Percentiles rank a stretch among this genome's conserved stretches.
Evolutionary conservation across 371 early-diverging fungal genomes (phyloP).

Genomic region (Rhizopus arrhizus): DNA sequence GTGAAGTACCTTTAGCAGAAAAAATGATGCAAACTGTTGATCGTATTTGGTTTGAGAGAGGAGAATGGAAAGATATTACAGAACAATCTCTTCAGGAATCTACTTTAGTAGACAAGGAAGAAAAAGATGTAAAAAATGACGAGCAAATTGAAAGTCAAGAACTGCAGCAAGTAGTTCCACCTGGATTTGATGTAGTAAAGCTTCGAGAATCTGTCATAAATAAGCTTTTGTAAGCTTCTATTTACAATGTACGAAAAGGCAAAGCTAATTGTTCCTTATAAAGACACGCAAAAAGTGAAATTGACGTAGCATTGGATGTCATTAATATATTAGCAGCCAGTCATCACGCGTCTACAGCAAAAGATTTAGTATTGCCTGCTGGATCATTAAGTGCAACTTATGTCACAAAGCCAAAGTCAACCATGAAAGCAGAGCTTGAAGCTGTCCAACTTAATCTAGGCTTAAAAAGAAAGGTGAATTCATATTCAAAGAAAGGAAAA

Average conservation of each 20-base stretch:
- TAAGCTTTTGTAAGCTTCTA: conserved; percentile 40
- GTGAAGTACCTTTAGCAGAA: conserved; percentile 57
- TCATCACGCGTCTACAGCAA: conserved; percentile 37
- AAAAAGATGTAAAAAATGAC: conserved; percentile 5
- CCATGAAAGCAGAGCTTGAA: conserved; percentile 53
- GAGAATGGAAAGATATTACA: conserved; percentile 57
- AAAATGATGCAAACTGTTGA: conserved; percentile 61
- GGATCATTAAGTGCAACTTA: conserved; percentile 62
- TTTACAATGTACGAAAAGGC: background rate
- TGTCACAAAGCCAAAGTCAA: conserved; percentile 52
- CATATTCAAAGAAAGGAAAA: background rate
- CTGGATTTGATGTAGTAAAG: conserved; percentile 43
- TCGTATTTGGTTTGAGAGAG: conserved; percentile 56
- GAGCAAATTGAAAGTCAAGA: conserved; percentile 11
- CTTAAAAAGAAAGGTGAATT: conserved; percentile 57
- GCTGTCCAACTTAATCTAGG: conserved; percentile 67
- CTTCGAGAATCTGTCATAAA: conserved; percentile 49
- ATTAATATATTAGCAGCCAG: conserved; percentile 66
- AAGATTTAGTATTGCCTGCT: conserved; percentile 48
- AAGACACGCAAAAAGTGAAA: conserved; percentile 73
- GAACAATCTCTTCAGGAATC: conserved; percentile 45
- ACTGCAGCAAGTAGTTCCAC: conserved; percentile 15
- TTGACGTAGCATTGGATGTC: conserved; percentile 75
- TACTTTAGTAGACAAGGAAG: conserved; percentile 16
- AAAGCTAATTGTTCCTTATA: background rate